Conservation (phyloP, 352 stramenopile genomes). For the Globisporangium sylvaticum region DNA sequence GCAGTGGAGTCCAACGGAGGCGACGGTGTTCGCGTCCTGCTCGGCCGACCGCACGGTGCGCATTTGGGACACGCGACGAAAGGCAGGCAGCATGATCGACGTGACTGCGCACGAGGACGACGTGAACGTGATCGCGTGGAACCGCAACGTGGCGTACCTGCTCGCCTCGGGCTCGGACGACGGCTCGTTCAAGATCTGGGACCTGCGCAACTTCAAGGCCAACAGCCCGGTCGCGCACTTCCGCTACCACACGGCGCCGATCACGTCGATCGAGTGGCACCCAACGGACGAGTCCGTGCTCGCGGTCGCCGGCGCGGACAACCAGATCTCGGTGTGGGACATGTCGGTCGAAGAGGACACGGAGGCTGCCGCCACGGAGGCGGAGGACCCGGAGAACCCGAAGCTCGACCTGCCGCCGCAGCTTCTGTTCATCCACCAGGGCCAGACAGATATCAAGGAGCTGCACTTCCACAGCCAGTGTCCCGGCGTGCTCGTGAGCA, state of each 20-base stretch:
- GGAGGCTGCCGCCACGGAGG: conserved; percentile 47
- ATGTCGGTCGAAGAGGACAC: conserved; percentile 98
- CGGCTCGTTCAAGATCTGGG: conserved; percentile 96
- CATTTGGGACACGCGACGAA: conserved; percentile 97
- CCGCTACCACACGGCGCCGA: conserved; percentile 93
- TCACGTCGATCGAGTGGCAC: conserved; percentile 99
- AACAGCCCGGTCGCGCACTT: conserved; percentile 92
- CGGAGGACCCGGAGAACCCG: conserved; percentile 34
- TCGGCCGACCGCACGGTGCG: conserved; percentile 92
- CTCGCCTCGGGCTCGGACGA: conserved; percentile 97
- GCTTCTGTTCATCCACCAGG: conserved; percentile 99
- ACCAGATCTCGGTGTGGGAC: conserved; percentile 98
- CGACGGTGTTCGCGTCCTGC: conserved; percentile 94
- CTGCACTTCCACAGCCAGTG: conserved; percentile 99
- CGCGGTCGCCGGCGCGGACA: conserved; percentile 91
- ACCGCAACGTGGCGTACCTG: conserved; percentile 95
- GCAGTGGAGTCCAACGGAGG: conserved; percentile 97
- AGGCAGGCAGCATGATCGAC: conserved; percentile 91
- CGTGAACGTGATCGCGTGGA: conserved; percentile 99
- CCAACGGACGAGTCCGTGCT: conserved; percentile 99
- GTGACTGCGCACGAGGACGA: conserved; percentile 93
- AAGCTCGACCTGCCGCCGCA: conserved; percentile 94
- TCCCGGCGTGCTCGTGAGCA: conserved; percentile 95
- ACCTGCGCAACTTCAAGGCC: conserved; percentile 92
- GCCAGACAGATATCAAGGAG: conserved; percentile 99